phyloP scores from a whole-genome alignment of 441 rosid species.

The Populus trichocarpa region DNA sequence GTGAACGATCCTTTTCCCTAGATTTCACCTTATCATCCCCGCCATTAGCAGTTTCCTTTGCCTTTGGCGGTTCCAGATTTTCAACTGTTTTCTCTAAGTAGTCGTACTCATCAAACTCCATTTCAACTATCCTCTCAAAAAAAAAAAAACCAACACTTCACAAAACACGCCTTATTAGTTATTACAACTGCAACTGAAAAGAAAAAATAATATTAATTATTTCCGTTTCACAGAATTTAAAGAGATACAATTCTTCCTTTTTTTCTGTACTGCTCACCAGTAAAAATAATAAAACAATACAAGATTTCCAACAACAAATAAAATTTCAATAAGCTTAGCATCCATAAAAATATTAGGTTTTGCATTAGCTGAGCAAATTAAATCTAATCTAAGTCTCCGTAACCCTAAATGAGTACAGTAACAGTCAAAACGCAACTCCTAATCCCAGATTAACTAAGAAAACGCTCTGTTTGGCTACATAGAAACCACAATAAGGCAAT shows the following conservation, averaged over 20 bases:
- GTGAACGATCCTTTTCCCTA: constrained; percentile 41
- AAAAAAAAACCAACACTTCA: not conserved
- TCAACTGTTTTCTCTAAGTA: constrained; percentile 27
- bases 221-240: not conserved
- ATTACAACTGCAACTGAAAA: not conserved
- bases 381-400: not conserved
- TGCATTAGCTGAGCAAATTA: not conserved
- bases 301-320: not conserved
- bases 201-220: not conserved
- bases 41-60: constrained; percentile 58
- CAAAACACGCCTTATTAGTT: not conserved
- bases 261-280: not conserved
- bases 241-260: not conserved
- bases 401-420: not conserved
- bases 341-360: not conserved
- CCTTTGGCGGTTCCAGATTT: constrained; percentile 47
- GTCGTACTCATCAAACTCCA: constrained; percentile 92
- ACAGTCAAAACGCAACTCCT: not conserved
- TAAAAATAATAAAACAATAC: not conserved
- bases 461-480: not conserved
- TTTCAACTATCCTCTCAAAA: constrained; percentile 16
- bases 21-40: constrained; percentile 44
- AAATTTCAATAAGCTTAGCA: not conserved
- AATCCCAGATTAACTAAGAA: not conserved
- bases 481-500: not conserved